Evolutionary conservation across 2,329 filamentous ascomycete species (phyloP), one percentile per base, ranked within the genome.

Genomic region (Aspergillus jensenii): DNA sequence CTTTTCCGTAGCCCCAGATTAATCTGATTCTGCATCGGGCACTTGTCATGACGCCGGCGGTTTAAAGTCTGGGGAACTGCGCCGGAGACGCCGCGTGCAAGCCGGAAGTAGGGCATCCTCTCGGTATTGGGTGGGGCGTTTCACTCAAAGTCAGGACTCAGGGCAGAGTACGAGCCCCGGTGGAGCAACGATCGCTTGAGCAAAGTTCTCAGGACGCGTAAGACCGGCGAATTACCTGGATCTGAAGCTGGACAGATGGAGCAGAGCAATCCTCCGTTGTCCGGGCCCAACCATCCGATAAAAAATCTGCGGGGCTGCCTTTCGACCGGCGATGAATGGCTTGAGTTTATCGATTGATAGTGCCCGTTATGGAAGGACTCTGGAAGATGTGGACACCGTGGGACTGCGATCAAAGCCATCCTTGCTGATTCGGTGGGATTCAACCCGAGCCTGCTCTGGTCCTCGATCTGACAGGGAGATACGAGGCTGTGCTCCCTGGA

Each of bases 1-100:
- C 23, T 21, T 1, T 53, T 45, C 51, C 51, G 25, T 53, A 45
- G 14, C 40, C 41, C 40, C 51, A 53, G 41, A 53, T 53, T 46
- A 21, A 41, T 17, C 15, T 17, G 25, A 23, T 25, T 19, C 40
- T 53, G 31, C 31, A n/a, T 12, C 27, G 11, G 15, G 11, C 15
- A 25, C 39, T 23, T 17, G 14, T 1, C 11, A 46, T 53, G 15
- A 45, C 51, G 41, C 45, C 41, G 8, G 9, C 37, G 12, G 14
- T 15, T 3, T 8, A 12, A 23, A 33, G 23, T 37, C 40, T 35
- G 51, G 51, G 40, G 51, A 45, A 45, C n/a, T 31, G 12, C 14
- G 2, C n/a, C 40, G 23, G 35, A 21, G n/a, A 17, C 48, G 35
- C 37, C 48, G 48, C 14, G 23, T 43, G 35, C 35, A 3, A 33